Base-by-base conservation (phyloP, 2,329 filamentous ascomycete species). In the Colletotrichum sp. region DNA sequence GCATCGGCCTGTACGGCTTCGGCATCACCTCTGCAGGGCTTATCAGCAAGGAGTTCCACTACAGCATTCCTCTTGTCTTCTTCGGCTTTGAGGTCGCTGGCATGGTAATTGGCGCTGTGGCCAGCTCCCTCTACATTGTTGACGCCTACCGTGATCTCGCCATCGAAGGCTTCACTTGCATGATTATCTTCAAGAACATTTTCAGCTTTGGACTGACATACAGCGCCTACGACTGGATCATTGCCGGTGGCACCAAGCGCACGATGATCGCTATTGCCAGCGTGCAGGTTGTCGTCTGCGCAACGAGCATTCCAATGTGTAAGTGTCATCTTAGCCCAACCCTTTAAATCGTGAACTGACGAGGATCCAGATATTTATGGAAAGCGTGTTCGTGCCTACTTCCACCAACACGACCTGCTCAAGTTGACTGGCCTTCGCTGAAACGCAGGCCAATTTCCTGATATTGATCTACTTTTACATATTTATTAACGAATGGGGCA, bases 161-260 rank as follows among this genome's bases (percentile, higher is more conserved):
- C 1, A 91, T 98, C 64, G 96, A 98, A 84, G 94, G 93, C 8
- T 98, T 98, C 83, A 98, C 96, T 0, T 95, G 95, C 84, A 91
- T 97, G 83, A 90, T 98, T 78, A 93, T 98, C 70, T 98, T 98
- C 89, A 98, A 98, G 85, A 98, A 98, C 84, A 90, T 98, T 77
- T 98, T 98, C 86, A 94, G 93, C 77, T 98, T 97, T 80, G 91
- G 92, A 8, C 87, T 98, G 71, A 98, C 96, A 0, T 97, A 93
- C 83, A 94, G 91, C 79, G 95, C 95, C 1, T 98, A 95, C 80
- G 89, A 96, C 73, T 98, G 96, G 96, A 88, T 98, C 30, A 88
- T 94, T 12, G 78, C 85, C 1, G 91, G 91, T 3, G 91, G 93
- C n/a, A 90, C 92, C 75, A 88, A 89, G 62, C 83, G 84, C 7